Conservation (phyloP, 208 protist species). For the Naegleria lovaniensis region DNA sequence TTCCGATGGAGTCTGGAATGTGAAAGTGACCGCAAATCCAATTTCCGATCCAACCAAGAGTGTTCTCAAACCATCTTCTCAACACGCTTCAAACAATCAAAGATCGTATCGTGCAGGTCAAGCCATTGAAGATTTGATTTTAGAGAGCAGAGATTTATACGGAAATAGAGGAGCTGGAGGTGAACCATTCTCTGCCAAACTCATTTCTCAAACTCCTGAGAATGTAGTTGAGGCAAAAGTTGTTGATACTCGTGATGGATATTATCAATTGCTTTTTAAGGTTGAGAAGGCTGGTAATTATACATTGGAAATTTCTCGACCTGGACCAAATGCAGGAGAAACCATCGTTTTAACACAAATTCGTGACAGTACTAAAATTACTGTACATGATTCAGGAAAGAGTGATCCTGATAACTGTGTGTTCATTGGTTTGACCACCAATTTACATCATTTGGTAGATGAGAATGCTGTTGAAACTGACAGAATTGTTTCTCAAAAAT, state of each 20-base stretch:
- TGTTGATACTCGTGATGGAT: not conserved
- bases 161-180: not conserved
- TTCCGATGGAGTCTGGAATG: not conserved
- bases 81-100: not conserved
- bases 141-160: not conserved
- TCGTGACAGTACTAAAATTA: no score
- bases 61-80: no score
- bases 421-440: not conserved
- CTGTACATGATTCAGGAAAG: not conserved
- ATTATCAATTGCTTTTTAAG: not conserved
- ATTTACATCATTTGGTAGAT: not conserved
- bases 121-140: not conserved
- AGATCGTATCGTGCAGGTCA: not conserved
- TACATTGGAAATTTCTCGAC: not conserved
- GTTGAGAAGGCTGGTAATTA: not conserved
- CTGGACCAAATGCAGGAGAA: no score
- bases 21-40: not conserved
- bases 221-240: not conserved
- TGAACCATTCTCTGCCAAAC: not conserved
- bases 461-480: not conserved
- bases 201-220: not conserved
- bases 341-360: no score
- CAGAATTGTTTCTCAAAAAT: no score
- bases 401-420: not conserved
- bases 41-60: not conserved